These are phyloP conservation scores for Chaetomium fimeti DNA, from an alignment of 495 filamentous ascomycete genomes.

Conservation along the genomic window DNA sequence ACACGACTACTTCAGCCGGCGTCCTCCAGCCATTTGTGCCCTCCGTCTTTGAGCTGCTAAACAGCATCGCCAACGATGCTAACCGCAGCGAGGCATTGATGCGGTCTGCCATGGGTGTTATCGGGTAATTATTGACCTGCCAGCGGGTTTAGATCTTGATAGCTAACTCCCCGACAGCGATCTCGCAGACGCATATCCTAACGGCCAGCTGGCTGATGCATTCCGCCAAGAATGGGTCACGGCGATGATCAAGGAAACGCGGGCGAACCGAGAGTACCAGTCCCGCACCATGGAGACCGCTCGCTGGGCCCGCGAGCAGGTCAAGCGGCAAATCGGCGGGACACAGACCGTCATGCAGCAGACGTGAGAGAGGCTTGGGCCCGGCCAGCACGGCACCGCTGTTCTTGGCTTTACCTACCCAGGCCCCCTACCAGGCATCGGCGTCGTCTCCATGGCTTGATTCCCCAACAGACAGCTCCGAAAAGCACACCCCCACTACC, in stretches of 20 bases:
- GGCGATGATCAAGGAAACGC: constrained; percentile 79
- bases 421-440: constrained; percentile 15
- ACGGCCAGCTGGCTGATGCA: constrained; percentile 75
- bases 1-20: constrained; percentile 50
- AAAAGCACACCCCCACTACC: constrained; percentile 21
- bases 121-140: constrained; percentile 64
- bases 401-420: constrained; percentile 14
- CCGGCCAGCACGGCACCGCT: constrained; percentile 19
- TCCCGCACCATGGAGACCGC: constrained; percentile 86
- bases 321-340: constrained; percentile 80
- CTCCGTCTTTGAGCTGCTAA: constrained; percentile 85
- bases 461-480: constrained; percentile 16
- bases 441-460: constrained; percentile 16
- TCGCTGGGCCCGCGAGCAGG: constrained; percentile 94
- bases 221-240: constrained; percentile 92
- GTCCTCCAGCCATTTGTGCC: constrained; percentile 74
- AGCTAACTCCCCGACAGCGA: constrained; percentile 57
- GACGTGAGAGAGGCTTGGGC: constrained; percentile 39
- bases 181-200: constrained; percentile 87
- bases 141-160: not conserved
- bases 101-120: constrained; percentile 90
- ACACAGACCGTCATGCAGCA: constrained; percentile 47
- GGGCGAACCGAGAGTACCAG: constrained; percentile 78
- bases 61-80: constrained; percentile 72
- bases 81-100: constrained; percentile 90